A percentile compares a stretch with the other conserved stretches of the same genome.
Evolutionary conservation across 2,329 filamentous ascomycete genomes (phyloP).

Genomic region (Penicillium hordei): DNA sequence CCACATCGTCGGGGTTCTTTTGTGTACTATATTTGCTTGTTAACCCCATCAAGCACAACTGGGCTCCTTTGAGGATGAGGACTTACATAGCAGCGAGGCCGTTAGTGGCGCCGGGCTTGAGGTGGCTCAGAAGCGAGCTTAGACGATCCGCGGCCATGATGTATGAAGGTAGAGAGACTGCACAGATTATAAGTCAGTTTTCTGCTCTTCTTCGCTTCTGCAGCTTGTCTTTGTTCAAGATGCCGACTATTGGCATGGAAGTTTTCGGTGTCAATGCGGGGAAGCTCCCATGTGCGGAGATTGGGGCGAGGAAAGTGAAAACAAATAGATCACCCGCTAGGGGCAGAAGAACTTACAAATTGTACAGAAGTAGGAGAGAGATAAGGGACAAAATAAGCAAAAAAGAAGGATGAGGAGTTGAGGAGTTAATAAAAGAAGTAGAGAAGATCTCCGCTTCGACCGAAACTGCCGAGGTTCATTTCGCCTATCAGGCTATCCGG

Average conservation of each 20-base stretch:
- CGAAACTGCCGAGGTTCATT: constrained; percentile 28
- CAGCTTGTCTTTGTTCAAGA: background rate
- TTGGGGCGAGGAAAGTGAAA: background rate
- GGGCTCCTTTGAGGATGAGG: background rate
- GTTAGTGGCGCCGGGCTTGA: constrained; percentile 66
- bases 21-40: constrained; percentile 63
- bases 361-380: background rate
- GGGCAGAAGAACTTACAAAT: constrained; percentile 16
- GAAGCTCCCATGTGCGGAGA: constrained; percentile 16
- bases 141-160: constrained; percentile 82
- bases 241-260: background rate
- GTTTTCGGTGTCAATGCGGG: constrained; percentile 22
- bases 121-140: constrained; percentile 81
- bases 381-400: background rate
- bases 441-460: constrained; percentile 20
- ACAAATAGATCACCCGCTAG: background rate
- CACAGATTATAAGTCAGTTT: background rate
- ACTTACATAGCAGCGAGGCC: constrained; percentile 75
- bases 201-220: background rate
- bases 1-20: constrained; percentile 93
- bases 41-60: constrained; percentile 12
- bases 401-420: constrained; percentile 1
- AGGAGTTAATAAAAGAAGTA: constrained; percentile 3
- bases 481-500: constrained; percentile 12
- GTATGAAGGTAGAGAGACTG: constrained; percentile 10